phyloP scores from a whole-genome alignment of 176 grass and related monocot genomes.

The Musa schizocarpa region DNA sequence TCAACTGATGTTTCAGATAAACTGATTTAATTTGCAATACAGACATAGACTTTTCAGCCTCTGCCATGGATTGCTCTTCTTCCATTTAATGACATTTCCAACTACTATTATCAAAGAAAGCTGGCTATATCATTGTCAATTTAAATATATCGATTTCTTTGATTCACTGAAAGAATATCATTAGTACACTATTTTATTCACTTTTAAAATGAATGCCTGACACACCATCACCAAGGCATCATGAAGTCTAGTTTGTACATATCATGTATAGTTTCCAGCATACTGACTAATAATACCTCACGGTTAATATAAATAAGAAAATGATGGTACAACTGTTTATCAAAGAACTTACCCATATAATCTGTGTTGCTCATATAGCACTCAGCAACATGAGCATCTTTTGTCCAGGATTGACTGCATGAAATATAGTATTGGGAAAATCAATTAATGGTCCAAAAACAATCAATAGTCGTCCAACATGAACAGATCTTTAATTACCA shows the following conservation, averaged over 20 bases:
- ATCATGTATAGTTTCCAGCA: not conserved
- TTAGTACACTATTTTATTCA: not conserved
- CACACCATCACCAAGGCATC: not conserved
- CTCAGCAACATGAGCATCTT: slow-evolving; percentile 34
- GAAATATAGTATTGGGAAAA: slow-evolving; percentile 17
- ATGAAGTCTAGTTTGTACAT: not conserved
- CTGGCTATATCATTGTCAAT: not conserved
- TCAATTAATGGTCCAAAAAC: not conserved
- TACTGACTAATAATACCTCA: not conserved
- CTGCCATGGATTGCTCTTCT: not conserved
- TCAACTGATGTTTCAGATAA: not conserved
- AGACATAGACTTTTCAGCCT: not conserved
- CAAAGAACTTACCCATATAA: slow-evolving; percentile 69
- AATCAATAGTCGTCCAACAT: not conserved
- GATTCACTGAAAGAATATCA: not conserved
- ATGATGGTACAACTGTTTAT: not conserved
- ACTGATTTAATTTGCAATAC: not conserved
- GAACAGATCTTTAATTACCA: not conserved
- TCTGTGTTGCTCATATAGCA: slow-evolving; percentile 46
- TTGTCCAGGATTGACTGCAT: slow-evolving; percentile 65
- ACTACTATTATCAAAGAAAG: not conserved
- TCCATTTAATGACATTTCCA: not conserved
- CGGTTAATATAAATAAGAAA: not conserved
- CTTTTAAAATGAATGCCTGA: not conserved
- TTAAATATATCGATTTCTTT: not conserved